These are phyloP conservation scores for Peniophora sp. DNA, from an alignment of 1,284 basidiomycete species.

Conservation along the genomic window DNA sequence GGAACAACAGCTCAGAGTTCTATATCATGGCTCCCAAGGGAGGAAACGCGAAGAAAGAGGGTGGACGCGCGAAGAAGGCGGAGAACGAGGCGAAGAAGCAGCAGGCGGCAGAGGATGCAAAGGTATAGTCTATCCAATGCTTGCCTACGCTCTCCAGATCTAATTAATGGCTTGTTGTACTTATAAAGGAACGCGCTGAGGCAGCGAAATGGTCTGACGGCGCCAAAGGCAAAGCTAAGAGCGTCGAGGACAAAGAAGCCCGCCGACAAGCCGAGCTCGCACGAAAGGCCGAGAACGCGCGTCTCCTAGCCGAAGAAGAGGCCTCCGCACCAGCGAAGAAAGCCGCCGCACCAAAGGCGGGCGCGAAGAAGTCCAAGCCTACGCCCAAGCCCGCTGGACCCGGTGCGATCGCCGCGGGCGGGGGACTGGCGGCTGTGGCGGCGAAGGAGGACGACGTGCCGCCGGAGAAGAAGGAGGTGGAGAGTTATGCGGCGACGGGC, in stretches of 20 bases:
- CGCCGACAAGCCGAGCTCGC: conserved; percentile 68
- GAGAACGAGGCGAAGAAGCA: conserved; percentile 84
- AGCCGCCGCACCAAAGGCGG: conserved; percentile 62
- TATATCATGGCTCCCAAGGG: conserved; percentile 73
- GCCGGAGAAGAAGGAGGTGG: conserved; percentile 32
- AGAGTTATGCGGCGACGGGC: conserved; percentile 78
- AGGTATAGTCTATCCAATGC: conserved; percentile 28
- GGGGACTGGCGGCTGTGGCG: conserved; percentile 26
- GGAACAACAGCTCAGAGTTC: too few species aligned
- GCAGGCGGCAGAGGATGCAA: conserved; percentile 47
- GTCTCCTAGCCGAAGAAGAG: conserved; percentile 82
- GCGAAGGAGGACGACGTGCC: conserved; percentile 13
- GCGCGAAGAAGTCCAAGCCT: conserved; percentile 43
- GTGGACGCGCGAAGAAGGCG: conserved; percentile 84
- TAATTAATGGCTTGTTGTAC: neutral
- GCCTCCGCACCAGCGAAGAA: conserved; percentile 53
- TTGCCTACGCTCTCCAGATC: conserved; percentile 4
- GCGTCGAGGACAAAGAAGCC: conserved; percentile 69
- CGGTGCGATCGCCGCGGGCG: conserved; percentile 71
- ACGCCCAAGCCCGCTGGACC: conserved; percentile 57
- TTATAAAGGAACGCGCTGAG: conserved; percentile 64
- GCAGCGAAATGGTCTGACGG: conserved; percentile 74
- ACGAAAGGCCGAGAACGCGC: conserved; percentile 71
- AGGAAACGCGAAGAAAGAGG: conserved; percentile 85
- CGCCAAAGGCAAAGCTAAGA: conserved; percentile 50